Evolutionary conservation across 2,329 filamentous ascomycete species (phyloP), one percentile per base, ranked within the genome.

Genomic region (Neofusicoccum umdonicola): DNA sequence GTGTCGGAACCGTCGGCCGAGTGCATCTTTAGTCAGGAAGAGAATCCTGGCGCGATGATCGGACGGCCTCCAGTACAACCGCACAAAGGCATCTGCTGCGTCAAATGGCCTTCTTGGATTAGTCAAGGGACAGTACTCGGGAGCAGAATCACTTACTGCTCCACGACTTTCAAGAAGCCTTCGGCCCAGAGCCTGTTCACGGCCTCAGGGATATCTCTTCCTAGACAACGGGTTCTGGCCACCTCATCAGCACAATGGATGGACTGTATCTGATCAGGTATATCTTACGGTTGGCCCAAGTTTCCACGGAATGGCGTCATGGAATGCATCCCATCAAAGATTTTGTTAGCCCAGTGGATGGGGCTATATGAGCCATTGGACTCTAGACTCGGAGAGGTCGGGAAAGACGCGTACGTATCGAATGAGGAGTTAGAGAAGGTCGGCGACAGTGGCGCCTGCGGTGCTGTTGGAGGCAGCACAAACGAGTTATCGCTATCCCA

Each of bases 41-140:
- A 87, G 72, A 11, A 88, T 83, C 31, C 85, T 80, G 22, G 81
- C 81, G 54, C 84, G 82, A 62, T 80, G 74, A 68, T 88, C 84
- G 0, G 71, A 69, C 9, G 80, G 75, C 12, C 85, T 79, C 69
- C 83, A 79, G 68, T 84, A 87, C n/a, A 85, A 79, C 45, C 78
- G 76, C 17, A 84, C 77, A 44, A 74, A 78, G 19, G 85, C 76
- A 41, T 81, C 76, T 4, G 74, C 79, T 45, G 76, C 77, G 42
- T 83, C 80, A 66, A 87, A 84, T 0, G 80, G 77, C 60, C 80
- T 83, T 60, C 4, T 13, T 3, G 1, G 19, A 12, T 60, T 27
- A 60, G 56, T 4, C 8, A 13, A 17, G 15, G 3, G 41, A 22
- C 7, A 4, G 12, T 1, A 5, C 15, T 15, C 15, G 11, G 15